These are phyloP conservation scores for Trichoderma guizhouense DNA, from an alignment of 2,329 filamentous ascomycete genomes.

Conservation along the genomic window DNA sequence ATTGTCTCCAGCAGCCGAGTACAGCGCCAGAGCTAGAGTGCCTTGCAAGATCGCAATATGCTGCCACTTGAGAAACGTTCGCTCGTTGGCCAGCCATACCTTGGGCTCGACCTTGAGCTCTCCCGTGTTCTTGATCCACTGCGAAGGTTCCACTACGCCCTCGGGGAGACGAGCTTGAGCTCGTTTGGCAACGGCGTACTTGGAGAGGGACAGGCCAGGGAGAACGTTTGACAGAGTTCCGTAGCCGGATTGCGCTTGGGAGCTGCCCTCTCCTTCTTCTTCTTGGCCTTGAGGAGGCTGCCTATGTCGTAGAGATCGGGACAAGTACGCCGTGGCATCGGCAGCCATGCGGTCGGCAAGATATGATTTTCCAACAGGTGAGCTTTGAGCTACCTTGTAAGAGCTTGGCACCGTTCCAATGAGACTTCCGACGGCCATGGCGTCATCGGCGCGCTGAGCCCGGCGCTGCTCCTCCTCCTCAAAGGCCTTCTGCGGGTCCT, in stretches of 20 bases:
- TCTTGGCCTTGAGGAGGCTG: constrained; percentile 27
- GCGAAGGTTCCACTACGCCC: constrained; percentile 78
- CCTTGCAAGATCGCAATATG: constrained; percentile 88
- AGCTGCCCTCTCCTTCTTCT: constrained; percentile 35
- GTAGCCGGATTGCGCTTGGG: constrained; percentile 41
- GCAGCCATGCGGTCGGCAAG: constrained; percentile 53
- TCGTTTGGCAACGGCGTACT: constrained; percentile 62
- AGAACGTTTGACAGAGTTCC: constrained; percentile 68
- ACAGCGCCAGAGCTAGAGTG: constrained; percentile 76
- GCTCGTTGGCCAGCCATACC: constrained; percentile 97
- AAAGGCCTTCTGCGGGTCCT: constrained; percentile 85
- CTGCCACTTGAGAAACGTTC: constrained; percentile 98
- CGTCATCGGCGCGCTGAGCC: constrained; percentile 78
- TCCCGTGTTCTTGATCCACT: constrained; percentile 93
- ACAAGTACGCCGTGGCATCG: constrained; percentile 38
- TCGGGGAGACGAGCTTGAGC: constrained; percentile 65
- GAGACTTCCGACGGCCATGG: constrained; percentile 84
- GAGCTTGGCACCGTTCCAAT: constrained; percentile 57
- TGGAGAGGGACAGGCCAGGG: constrained; percentile 76
- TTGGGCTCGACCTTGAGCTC: constrained; percentile 93
- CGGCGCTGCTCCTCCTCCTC: constrained; percentile 85
- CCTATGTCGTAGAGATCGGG: constrained; percentile 27
- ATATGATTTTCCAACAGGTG: constrained; percentile 65
- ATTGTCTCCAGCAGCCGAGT: constrained; percentile 82
- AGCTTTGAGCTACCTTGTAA: constrained; percentile 61